Evolutionary conservation across 108 stramenopile genomes (phyloP), one percentile per base, ranked within the genome.

Genomic region (Stephanodiscus minutulus): DNA sequence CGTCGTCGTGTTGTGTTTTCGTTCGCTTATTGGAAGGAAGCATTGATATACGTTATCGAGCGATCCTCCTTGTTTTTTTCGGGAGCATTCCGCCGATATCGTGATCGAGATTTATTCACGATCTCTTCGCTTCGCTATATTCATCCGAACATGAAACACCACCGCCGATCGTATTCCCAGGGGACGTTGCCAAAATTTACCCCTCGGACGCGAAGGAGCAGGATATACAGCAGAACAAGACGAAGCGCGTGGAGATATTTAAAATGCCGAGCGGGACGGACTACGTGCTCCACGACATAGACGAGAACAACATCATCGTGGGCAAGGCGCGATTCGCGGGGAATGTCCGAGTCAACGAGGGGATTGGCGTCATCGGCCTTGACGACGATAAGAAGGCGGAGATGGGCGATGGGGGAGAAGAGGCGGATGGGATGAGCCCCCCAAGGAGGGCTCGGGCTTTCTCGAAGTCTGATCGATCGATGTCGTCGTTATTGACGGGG

Each of bases 191-290:
- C 0, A 91, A 86, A 20, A 67, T 93, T 3, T 94, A 86, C 62
- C 86, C 90, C 15, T 39, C 74, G n/a, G 70, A 66, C n/a, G 87
- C 90, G 13, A 78, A 90, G 4, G 73, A 85, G 35, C 88, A 94
- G 37, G 66, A 94, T 41, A 94, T 88, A n/a, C 73, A 31, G 21
- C 53, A 67, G 7, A 76, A 86, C 54, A 78, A 60, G 49, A 81
- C 79, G 25, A 85, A 87, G 18, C 84, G 90, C 15, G 86, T 88
- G 3, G 89, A 91, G 59, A 88, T 90, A 53, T 94, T 91, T 66
- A 89, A 91, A 82, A 90, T 94, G 89, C 86, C 93, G 0, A 88
- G 93, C 53, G 93, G 91, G 2, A 87, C 88, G 12, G 89, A 91
- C 64, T 94, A 91, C 65, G 85, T 91, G 53, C 73, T 94, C 46